These are phyloP conservation scores for Withania somnifera DNA, from an alignment of 305 asterid species.

Conservation along the genomic window DNA sequence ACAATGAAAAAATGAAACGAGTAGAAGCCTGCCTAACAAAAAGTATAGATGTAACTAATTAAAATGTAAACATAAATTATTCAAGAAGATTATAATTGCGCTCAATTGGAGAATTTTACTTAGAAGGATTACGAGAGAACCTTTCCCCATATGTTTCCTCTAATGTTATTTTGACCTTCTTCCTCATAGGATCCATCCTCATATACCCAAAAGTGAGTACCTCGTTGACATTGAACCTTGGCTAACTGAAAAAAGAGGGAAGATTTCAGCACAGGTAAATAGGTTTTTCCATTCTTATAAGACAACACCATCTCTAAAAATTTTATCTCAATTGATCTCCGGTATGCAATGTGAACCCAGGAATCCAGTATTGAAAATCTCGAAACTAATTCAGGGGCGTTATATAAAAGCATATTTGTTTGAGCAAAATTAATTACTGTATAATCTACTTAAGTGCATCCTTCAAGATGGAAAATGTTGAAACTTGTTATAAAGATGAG, in stretches of 20 bases:
- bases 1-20: conserved; percentile 64
- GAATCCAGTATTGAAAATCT: background rate
- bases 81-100: background rate
- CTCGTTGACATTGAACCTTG: conserved; percentile 62
- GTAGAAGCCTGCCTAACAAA: conserved; percentile 61
- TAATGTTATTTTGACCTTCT: conserved; percentile 89
- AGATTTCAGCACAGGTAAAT: background rate
- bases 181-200: conserved; percentile 92
- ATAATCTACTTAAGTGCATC: background rate
- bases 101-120: background rate
- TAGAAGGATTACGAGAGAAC: conserved; percentile 25
- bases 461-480: background rate
- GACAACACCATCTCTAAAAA: background rate
- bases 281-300: background rate
- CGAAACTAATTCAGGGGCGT: background rate
- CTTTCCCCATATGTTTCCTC: conserved; percentile 86
- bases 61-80: background rate
- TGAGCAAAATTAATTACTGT: background rate
- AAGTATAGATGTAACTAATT: conserved; percentile 11
- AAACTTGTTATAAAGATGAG: background rate
- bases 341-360: background rate
- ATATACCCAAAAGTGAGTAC: conserved; percentile 85
- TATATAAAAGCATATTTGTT: background rate
- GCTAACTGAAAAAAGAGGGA: conserved; percentile 48
- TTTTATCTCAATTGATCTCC: background rate